These are phyloP conservation scores for Eleusine coracana DNA, from an alignment of 176 grass and related monocot species.

Conservation along the genomic window DNA sequence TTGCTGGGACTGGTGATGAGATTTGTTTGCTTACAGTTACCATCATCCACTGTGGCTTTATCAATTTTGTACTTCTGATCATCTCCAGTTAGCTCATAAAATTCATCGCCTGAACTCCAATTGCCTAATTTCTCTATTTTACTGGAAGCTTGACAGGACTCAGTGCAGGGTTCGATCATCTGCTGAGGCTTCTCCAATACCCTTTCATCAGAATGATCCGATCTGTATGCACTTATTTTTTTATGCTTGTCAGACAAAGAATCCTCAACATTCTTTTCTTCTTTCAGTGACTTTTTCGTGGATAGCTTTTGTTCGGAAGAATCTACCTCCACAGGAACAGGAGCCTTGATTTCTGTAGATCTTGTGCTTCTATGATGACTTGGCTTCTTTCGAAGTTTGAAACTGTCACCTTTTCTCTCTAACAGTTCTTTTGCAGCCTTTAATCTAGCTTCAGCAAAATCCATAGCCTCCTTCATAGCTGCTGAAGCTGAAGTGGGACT, in stretches of 20 bases:
- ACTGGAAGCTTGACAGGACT: slow-evolving; percentile 38
- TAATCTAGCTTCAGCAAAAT: slow-evolving; percentile 81
- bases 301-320: slow-evolving; percentile 26
- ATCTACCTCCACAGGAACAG: slow-evolving; percentile 40
- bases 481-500: slow-evolving; percentile 71
- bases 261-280: slow-evolving; percentile 36
- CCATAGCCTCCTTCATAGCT: slow-evolving; percentile 94
- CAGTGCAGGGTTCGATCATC: slow-evolving; percentile 35
- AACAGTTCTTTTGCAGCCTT: slow-evolving; percentile 87
- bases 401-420: slow-evolving; percentile 82
- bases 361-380: slow-evolving; percentile 49
- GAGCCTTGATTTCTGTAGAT: slow-evolving; percentile 49
- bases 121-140: slow-evolving; percentile 72
- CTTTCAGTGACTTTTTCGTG: slow-evolving; percentile 29
- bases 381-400: slow-evolving; percentile 69
- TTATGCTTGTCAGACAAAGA: slow-evolving; percentile 35
- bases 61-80: slow-evolving; percentile 41
- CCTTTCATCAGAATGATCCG: slow-evolving; percentile 34
- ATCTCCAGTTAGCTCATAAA: slow-evolving; percentile 65
- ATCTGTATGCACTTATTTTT: slow-evolving; percentile 20
- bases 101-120: slow-evolving; percentile 86
- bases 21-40: slow-evolving; percentile 29
- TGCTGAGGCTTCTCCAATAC: slow-evolving; percentile 40
- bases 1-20: slow-evolving; percentile 9
- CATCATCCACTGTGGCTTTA: slow-evolving; percentile 25